phyloP scores from a whole-genome alignment of 225 moss, liverwort and hornwort genomes.

The Pseudoscleropodium purum region DNA sequence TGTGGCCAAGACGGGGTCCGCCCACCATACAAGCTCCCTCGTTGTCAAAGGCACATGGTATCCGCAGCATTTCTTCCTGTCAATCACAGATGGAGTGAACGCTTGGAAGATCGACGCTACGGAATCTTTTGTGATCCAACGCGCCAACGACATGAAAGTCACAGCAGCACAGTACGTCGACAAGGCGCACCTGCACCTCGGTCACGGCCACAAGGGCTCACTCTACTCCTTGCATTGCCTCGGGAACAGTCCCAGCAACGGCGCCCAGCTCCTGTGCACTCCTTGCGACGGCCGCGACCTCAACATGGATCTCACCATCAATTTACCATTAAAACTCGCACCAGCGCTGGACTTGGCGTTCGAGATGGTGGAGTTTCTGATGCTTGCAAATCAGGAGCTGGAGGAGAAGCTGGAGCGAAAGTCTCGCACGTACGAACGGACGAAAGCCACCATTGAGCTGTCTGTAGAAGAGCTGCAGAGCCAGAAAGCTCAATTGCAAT shows the following conservation, averaged over 20 bases:
- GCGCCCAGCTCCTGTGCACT: conserved; percentile 31
- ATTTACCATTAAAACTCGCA: conserved; percentile 9
- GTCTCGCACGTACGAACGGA: conserved; percentile 15
- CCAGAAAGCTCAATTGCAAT: conserved; percentile 14
- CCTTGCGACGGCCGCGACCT: conserved; percentile 36
- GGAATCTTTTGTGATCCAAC: conserved; percentile 17
- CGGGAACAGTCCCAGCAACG: conserved; percentile 2
- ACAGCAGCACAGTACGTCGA: conserved; percentile 31
- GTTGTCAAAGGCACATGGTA: conserved; percentile 43
- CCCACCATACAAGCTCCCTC: conserved; percentile 14
- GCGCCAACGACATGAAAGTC: conserved; percentile 27
- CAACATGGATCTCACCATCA: conserved; percentile 25
- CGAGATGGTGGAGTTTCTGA: conserved; percentile 40
- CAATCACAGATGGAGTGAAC: conserved; percentile 27
- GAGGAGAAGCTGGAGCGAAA: conserved; percentile 22
- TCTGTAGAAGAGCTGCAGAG: conserved; percentile 15
- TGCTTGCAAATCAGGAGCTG: conserved; percentile 25
- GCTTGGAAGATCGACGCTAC: conserved; percentile 32
- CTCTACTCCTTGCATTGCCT: conserved; percentile 29
- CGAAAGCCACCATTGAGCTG: conserved; percentile 24
- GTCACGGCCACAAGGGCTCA: conserved; percentile 15
- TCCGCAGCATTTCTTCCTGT: conserved; percentile 27
- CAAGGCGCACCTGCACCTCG: conserved; percentile 34
- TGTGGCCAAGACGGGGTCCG: conserved; percentile 23
- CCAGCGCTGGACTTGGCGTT: conserved; percentile 19